A percentile compares a stretch with the other conserved stretches of the same genome.
Evolutionary conservation across 495 filamentous ascomycete genomes (phyloP).

Genomic region (Hypoxylon subgilvum): DNA sequence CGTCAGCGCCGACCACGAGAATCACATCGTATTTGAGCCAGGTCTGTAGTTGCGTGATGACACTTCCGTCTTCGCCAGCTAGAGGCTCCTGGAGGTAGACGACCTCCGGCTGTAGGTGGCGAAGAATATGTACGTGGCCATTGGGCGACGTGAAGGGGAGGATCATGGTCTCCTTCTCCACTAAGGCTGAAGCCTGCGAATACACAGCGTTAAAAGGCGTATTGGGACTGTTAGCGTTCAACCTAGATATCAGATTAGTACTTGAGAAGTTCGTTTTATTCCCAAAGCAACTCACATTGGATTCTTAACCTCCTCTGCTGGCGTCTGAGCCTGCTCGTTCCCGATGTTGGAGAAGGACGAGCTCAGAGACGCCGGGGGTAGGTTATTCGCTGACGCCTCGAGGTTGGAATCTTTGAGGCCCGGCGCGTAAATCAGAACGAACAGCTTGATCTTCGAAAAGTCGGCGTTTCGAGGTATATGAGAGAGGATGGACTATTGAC

Average conservation of each 20-base stretch:
- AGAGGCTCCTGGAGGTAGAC: constrained; percentile 85
- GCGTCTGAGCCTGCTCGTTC: constrained; percentile 72
- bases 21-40: constrained; percentile 87
- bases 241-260: constrained; percentile 39
- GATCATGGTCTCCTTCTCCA: constrained; percentile 82
- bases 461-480: constrained; percentile 80
- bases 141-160: constrained; percentile 81
- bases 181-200: constrained; percentile 73
- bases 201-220: constrained; percentile 77
- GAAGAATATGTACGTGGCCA: constrained; percentile 81
- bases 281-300: constrained; percentile 50
- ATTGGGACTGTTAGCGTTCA: constrained; percentile 45
- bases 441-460: constrained; percentile 70
- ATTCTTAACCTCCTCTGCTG: constrained; percentile 66
- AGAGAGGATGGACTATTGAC: constrained; percentile 78
- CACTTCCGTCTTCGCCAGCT: constrained; percentile 71
- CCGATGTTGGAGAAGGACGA: constrained; percentile 90
- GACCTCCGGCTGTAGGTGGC: constrained; percentile 79
- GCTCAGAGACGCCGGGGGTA: constrained; percentile 67
- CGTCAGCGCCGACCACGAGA: constrained; percentile 80
- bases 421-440: constrained; percentile 87
- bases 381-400: constrained; percentile 54
- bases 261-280: no score
- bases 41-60: constrained; percentile 71
- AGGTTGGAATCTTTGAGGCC: constrained; percentile 68